A percentile compares a stretch with the other conserved stretches of the same genome.
These are phyloP conservation scores for Sclerotinia nivalis DNA, from an alignment of 2,329 filamentous ascomycete genomes.

Conservation along the genomic window DNA sequence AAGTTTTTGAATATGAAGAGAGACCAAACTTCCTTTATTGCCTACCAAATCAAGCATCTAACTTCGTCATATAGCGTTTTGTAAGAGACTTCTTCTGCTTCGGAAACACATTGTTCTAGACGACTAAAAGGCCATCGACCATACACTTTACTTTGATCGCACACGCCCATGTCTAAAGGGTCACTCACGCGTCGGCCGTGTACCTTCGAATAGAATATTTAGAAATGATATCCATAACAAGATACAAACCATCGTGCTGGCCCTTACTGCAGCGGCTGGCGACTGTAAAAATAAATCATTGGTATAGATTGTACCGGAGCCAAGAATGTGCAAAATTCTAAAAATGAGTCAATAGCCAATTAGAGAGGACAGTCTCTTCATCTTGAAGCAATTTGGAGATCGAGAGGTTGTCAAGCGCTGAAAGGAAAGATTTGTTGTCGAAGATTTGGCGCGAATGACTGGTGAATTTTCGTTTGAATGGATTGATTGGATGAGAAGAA, in stretches of 20 bases:
- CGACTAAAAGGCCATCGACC: neutral
- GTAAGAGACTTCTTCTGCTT: conserved; percentile 4
- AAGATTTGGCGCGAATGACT: conserved; percentile 15
- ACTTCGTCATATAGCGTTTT: conserved; percentile 30
- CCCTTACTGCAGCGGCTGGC: conserved; percentile 28
- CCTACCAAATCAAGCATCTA: conserved; percentile 24
- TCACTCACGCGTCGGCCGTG: conserved; percentile 33
- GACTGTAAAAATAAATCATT: conserved; percentile 18
- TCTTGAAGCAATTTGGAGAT: conserved; percentile 25
- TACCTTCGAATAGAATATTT: conserved; percentile 38
- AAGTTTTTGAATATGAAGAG: conserved; percentile 11
- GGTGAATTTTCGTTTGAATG: neutral
- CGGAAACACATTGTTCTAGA: conserved; percentile 6
- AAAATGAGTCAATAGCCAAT: neutral
- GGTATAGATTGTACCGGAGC: neutral
- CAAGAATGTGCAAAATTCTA: neutral
- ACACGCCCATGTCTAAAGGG: conserved; percentile 7
- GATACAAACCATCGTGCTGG: conserved; percentile 28
- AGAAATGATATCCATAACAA: conserved; percentile 27
- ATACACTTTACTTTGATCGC: conserved; percentile 1
- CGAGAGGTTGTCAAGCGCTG: conserved; percentile 37
- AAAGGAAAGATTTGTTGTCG: conserved; percentile 17
- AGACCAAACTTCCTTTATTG: conserved; percentile 25
- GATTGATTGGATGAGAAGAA: conserved; percentile 20
- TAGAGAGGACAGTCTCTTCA: conserved; percentile 33